Evolutionary conservation across 176 grass and related monocot species (phyloP), one percentile per base, ranked within the genome.

Genomic region (Eragrostis curvula): DNA sequence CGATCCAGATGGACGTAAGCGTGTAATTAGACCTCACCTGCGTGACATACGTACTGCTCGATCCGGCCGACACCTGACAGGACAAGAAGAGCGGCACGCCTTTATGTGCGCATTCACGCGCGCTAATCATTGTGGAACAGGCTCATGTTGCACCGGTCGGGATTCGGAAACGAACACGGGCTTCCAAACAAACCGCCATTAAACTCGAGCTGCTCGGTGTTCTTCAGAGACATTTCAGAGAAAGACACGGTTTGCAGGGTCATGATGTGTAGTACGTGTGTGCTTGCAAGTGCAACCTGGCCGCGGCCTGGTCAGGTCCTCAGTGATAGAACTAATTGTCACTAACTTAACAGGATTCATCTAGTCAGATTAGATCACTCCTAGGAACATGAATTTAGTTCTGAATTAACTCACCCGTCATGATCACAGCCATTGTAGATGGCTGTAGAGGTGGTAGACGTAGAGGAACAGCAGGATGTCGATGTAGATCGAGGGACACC

Each of bases 121-220:
- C 11, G 52, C 71, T 65, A 77, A 85, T 89, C 83, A 85, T 81
- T 85, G 83, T 18, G 40, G 24, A 81, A 47, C 87, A 79, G 78
- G 77, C 32, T 6, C 45, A 71, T 77, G 61, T 46, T 28, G 42
- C 76, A 3, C 67, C 59, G 67, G 17, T 39, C 45, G n/a, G n/a
- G n/a, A n/a, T n/a, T n/a, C n/a, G 77, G 17, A 80, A 89, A 81
- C 71, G 57, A 89, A 89, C 88, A 89, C 72, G 78, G 57, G 83
- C 72, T 71, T 53, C 28, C 88, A 40, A 89, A 81, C 88, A 89
- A 89, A 82, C 40, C 16, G n/a, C 83, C 65, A 82, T 85, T 18
- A 77, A 36, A 46, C 74, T 62, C 44, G 32, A 55, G 45, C 45
- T 61, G 17, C 66, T 51, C 44, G 13, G 29, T 36, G 28, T 36